Percentiles rank a stretch among this genome's conserved stretches.
Conservation (phyloP, 176 grass and related monocot species). For the Bolboschoenus planiculmis region DNA sequence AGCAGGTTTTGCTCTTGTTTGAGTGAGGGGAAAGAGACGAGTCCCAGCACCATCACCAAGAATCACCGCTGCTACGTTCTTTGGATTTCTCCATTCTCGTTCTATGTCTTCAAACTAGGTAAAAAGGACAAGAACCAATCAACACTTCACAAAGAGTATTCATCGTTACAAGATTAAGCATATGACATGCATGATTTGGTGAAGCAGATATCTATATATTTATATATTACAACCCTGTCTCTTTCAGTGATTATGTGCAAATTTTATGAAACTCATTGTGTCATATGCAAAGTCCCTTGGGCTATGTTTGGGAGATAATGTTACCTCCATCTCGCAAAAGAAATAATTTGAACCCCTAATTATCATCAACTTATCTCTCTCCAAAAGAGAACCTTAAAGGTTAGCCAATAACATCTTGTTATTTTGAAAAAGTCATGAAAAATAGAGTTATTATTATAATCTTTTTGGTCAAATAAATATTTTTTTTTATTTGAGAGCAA, state of each 20-base stretch:
- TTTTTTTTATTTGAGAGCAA: not conserved
- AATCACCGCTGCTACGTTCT: conserved; percentile 62
- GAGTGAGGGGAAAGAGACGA: conserved; percentile 78
- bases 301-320: no score
- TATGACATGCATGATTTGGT: not conserved
- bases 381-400: no score
- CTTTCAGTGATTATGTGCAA: not conserved
- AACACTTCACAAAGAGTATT: not conserved
- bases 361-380: no score
- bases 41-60: conserved; percentile 71
- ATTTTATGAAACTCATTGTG: no score
- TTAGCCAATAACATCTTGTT: no score
- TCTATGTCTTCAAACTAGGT: conserved; percentile 42
- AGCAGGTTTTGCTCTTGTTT: conserved; percentile 73
- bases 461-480: no score
- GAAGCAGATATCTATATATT: no score
- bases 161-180: not conserved
- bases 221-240: not conserved
- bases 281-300: no score
- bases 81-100: conserved; percentile 31
- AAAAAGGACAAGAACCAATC: not conserved
- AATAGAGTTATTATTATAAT: no score
- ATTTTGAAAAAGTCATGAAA: no score
- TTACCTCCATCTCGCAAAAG: no score
- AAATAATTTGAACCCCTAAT: no score